Base-by-base conservation (phyloP, 331 rosid genomes). In the Telfairia occidentalis region DNA sequence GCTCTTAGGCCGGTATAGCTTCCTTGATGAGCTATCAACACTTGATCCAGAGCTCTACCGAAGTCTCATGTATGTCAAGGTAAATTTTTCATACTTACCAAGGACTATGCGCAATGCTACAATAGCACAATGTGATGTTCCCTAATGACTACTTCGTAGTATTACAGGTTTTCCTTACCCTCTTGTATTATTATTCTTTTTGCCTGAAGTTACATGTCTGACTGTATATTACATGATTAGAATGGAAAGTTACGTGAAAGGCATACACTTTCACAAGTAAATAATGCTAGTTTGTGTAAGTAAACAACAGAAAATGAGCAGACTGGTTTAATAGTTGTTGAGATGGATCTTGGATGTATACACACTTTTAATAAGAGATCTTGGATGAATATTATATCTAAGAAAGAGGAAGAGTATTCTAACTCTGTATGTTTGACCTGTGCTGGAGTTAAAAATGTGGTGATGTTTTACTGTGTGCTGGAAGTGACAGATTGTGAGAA, bases 11-110 rank as follows among this genome's bases (percentile, higher is more conserved):
- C 88, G 98, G 35, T 95, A 95, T 86, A 95, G 96, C 87, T 95
- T 90, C 79, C 92, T 95, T 77, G 98, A 88, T 81, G 98, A 95
- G 66, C 82, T 95, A 78, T 95, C 98, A 76, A 91, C 98, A 55
- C 97, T 91, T 78, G 98, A 94, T 84, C 89, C 96, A 5, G 97
- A 94, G 88, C 85, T 90, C 69, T 95, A 95, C 79, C 85, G 88
- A 86, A 95, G 85, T 86, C 96, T 95, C 80, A 87, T 95, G 92
- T 95, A 90, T 81, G 92, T 95, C 76, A 95, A 95, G 98, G 98
- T 91, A 91, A 85, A 77, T 69, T 52, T 28, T 52, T 64, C 52
- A 15, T 37, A 45, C 64, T 50, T 16, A 34, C 77, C 77, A 73
- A 48, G 46, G 77, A 49, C 61, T n/a, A 42, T 40, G 74, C 32